Percentiles rank a stretch among this genome's conserved stretches.
Evolutionary conservation across 805 yeast genomes (phyloP).

Genomic region (Saturnispora mendoncae): DNA sequence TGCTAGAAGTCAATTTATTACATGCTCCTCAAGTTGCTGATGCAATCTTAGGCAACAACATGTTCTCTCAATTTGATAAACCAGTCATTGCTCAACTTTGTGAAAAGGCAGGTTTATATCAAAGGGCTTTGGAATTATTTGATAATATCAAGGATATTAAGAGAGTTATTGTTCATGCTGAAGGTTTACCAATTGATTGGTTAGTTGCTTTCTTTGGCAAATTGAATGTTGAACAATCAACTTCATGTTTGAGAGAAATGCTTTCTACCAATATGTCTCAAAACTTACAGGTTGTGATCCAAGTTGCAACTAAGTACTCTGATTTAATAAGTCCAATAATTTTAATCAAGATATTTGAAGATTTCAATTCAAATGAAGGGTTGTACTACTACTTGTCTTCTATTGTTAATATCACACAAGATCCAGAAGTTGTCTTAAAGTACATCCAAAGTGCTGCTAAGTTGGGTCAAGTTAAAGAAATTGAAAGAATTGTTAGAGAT

Average conservation of each 20-base stretch:
- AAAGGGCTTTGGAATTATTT: conserved; percentile 93
- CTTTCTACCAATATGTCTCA: conserved; percentile 63
- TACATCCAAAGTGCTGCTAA: conserved; percentile 92
- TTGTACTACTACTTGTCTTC: conserved; percentile 88
- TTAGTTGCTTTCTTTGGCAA: conserved; percentile 86
- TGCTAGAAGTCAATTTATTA: conserved; percentile 82
- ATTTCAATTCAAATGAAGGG: conserved; percentile 86
- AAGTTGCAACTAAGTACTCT: conserved; percentile 93
- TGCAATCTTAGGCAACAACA: conserved; percentile 90
- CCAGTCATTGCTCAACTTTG: conserved; percentile 86
- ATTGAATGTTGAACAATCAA: conserved; percentile 87
- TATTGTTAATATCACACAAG: conserved; percentile 87
- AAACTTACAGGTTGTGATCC: conserved; percentile 87
- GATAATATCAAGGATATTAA: conserved; percentile 93
- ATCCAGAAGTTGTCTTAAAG: conserved; percentile 90
- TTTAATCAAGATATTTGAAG: conserved; percentile 86
- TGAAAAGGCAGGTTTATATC: conserved; percentile 92
- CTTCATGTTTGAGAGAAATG: conserved; percentile 80
- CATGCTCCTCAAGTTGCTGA: conserved; percentile 99
- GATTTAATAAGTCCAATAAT: conserved; percentile 83
- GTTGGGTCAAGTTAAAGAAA: conserved; percentile 84
- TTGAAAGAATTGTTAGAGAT: conserved; percentile 91
- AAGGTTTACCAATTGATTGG: conserved; percentile 86
- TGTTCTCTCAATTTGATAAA: conserved; percentile 93
- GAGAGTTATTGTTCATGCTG: conserved; percentile 85